phyloP scores from a whole-genome alignment of 176 grass and related monocot genomes.

The Oryza meyeriana region DNA sequence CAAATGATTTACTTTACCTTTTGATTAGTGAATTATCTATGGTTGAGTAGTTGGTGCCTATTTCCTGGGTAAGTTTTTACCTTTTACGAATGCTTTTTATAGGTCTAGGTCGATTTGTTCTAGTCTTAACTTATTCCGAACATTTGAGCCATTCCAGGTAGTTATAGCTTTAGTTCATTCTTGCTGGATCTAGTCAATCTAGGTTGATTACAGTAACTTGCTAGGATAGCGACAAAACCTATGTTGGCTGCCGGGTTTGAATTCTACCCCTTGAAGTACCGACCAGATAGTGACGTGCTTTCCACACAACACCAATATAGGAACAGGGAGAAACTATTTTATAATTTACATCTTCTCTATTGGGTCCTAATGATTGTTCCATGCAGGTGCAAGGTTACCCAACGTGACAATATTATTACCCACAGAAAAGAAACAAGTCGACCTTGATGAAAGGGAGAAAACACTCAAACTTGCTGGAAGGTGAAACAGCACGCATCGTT shows the following conservation, averaged over 20 bases:
- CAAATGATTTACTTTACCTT: constrained; percentile 18
- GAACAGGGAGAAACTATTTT: constrained; percentile 3
- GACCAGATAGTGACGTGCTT: neutral
- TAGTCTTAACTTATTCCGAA: neutral
- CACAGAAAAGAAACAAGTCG: constrained; percentile 71
- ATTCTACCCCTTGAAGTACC: constrained; percentile 16
- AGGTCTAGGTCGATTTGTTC: neutral
- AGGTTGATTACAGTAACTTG: neutral
- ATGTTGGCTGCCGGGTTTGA: neutral
- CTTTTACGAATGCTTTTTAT: neutral
- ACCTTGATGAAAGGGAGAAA: constrained; percentile 61
- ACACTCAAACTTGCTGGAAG: constrained; percentile 83
- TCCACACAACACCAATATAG: neutral
- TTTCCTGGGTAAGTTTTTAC: neutral
- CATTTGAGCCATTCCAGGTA: neutral
- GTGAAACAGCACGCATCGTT: constrained; percentile 38
- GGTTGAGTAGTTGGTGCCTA: neutral
- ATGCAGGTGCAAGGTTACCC: constrained; percentile 81
- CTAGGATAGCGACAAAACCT: neutral
- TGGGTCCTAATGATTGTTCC: constrained; percentile 33
- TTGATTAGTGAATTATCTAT: neutral
- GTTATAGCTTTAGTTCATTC: neutral
- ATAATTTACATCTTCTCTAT: constrained; percentile 6
- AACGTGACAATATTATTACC: constrained; percentile 80
- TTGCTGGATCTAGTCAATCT: neutral